Conservation (phyloP, 345 rosid genomes). For the Moricandia moricandioides region DNA sequence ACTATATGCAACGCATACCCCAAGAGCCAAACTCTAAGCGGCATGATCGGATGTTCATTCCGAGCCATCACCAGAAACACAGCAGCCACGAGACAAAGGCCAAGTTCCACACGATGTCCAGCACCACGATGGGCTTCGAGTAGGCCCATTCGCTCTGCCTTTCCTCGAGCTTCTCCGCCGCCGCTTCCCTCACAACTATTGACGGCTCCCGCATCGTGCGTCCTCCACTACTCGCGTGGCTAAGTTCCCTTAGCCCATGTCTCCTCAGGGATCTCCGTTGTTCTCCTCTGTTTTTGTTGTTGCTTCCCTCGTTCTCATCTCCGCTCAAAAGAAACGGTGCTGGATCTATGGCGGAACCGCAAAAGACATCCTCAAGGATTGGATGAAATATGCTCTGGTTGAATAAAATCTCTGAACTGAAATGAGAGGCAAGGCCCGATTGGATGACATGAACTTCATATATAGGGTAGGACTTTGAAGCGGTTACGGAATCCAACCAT, state of each 20-base stretch:
- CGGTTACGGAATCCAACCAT: no score
- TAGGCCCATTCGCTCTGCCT: slow-evolving; percentile 46
- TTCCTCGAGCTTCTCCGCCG: slow-evolving; percentile 44
- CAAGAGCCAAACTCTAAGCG: slow-evolving; percentile 77
- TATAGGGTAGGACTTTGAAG: no score
- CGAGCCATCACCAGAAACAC: slow-evolving; percentile 49
- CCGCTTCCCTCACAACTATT: slow-evolving; percentile 38
- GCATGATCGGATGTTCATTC: slow-evolving; percentile 65
- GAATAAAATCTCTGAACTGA: no score
- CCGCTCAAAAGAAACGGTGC: slow-evolving; percentile 60
- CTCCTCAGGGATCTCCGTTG: slow-evolving; percentile 56
- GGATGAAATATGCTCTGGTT: no score
- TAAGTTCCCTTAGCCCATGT: slow-evolving; percentile 61
- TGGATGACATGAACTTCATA: no score
- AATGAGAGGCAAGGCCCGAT: no score
- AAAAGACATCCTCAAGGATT: no score
- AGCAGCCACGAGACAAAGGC: slow-evolving; percentile 50
- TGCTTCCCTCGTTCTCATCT: slow-evolving; percentile 26
- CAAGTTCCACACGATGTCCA: slow-evolving; percentile 62
- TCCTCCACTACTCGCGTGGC: slow-evolving; percentile 31
- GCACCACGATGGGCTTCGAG: slow-evolving; percentile 56
- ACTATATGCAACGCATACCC: slow-evolving; percentile 88
- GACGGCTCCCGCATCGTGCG: slow-evolving; percentile 40
- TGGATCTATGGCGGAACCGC: slow-evolving; percentile 61
- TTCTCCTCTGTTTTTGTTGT: slow-evolving; percentile 13